Evolutionary conservation across 1,284 basidiomycete species (phyloP), one percentile per base, ranked within the genome.

Genomic region (Bothia castanella): DNA sequence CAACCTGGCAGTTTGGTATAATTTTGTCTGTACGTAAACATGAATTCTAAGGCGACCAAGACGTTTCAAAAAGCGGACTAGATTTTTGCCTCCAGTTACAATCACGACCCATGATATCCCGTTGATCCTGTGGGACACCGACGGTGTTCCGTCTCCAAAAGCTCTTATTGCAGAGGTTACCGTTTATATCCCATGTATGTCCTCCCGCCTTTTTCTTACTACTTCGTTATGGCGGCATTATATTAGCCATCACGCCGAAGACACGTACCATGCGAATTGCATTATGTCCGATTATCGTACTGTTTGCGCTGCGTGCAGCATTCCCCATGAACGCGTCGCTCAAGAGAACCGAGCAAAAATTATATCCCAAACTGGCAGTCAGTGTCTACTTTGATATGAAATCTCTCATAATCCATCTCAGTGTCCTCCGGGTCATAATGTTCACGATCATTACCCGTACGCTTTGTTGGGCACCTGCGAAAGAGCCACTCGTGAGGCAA

Each of bases 201-300:
- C 42, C 52, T 74, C 10, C 74, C 74, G 6, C 67, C 74, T 2
- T 27, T 77, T 2, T 19, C 75, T 13, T 69, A 69, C 49, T 78
- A 78, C 61, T 76, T 76, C 62, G 55, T 60, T 13, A 69, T 71
- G 25, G 79, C 80, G 16, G 58, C 74, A 13, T 70, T 83, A 38
- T 74, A 13, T 70, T 83, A 38, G 74, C 76, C 5, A 62, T 77
- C 23, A 58, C 71, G 9, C 74, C 75, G 0, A 59, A 64, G 13
- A 81, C 80, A 66, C 27, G 32, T 58, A 11, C 57, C 9, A 25
- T 74, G 21, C 75, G 78, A 35, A 47, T 78, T 25, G 72, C 71
- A 4, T 55, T 80, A 19, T 67, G 79, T 30, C 77, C 76, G 2
- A 36, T 75, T 25, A 68, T 74, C 4, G 52, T 76, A 5, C 72